phyloP scores from a whole-genome alignment of 208 protist species.

The Leishmania tarentolae region DNA sequence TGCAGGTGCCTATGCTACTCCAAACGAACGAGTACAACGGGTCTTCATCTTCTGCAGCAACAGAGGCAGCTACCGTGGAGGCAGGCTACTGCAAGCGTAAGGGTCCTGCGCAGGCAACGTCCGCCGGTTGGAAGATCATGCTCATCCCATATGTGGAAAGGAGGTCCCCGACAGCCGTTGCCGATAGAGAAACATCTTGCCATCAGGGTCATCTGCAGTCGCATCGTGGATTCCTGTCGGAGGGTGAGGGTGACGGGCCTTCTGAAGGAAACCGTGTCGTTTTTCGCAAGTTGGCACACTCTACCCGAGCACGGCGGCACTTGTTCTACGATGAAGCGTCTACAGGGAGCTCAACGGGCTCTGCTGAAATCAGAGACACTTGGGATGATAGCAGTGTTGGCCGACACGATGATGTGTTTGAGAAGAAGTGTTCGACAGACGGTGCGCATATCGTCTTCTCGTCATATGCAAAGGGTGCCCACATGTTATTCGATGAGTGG shows the following conservation, averaged over 20 bases:
- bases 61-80: background rate
- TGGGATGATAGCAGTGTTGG: background rate
- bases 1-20: conserved; percentile 25
- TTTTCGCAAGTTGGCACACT: background rate
- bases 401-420: background rate
- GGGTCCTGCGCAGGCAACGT: background rate
- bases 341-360: background rate
- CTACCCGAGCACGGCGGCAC: background rate
- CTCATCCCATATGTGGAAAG: conserved; percentile 26
- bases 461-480: conserved; percentile 29
- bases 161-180: background rate
- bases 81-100: background rate
- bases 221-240: background rate
- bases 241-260: too few species aligned
- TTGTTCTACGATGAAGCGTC: background rate
- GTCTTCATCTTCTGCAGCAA: background rate
- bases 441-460: conserved; percentile 19
- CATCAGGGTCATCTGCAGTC: background rate
- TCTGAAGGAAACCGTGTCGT: background rate
- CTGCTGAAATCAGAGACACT: background rate
- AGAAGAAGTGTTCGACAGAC: background rate
- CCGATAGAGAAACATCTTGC: background rate
- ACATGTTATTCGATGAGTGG: conserved; percentile 24
- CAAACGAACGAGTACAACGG: conserved; percentile 5
- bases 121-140: conserved; percentile 29